Base-by-base conservation (phyloP, 306 rosid species). In the Quercus wislizeni region DNA sequence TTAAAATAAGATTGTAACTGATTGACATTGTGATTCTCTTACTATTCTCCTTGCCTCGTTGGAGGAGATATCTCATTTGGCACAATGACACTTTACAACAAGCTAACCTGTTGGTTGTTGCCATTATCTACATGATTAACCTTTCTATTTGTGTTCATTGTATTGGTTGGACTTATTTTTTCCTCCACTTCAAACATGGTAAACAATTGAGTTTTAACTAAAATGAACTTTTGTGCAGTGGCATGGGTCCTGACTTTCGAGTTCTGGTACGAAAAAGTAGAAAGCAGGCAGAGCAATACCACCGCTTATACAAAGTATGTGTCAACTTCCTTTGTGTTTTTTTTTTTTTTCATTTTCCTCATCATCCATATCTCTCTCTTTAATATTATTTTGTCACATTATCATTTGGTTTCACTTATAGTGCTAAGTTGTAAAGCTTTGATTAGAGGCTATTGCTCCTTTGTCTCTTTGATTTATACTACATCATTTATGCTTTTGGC, bases 231-330 rank as follows among this genome's bases (percentile, higher is more conserved):
- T 74, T 74, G 41, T 79, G 70, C 88, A 94, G 98, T 74, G 98
- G 97, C 56, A 94, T 94, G 98, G 98, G 98, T 82, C 98, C 97
- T 73, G 98, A 94, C 83, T 94, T 94, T 74, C 92, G 98, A 79
- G 98, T 94, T 64, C 81, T 94, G 86, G 98, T 94, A 41, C 89
- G 97, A 69, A 94, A 94, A 83, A 94, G 98, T 91, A 89, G 98
- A 90, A 94, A 94, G 85, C 97, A 94, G 69, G 97, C 98, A 41
- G 97, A 87, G 78, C 98, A 94, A 77, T 94, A 94, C 86, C 98
- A 94, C 61, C 87, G 92, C 20, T 78, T 94, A 70, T 94, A 94
- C 82, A 92, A 94, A 87, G 98, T 92, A 89, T 23, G 31, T 35
- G 46, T 65, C 56, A 65, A 61, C 62, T 69, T 30, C 28, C 35